Evolutionary conservation across 1,284 basidiomycete species (phyloP), one percentile per base, ranked within the genome.

Genomic region (Boletus austroedulis): DNA sequence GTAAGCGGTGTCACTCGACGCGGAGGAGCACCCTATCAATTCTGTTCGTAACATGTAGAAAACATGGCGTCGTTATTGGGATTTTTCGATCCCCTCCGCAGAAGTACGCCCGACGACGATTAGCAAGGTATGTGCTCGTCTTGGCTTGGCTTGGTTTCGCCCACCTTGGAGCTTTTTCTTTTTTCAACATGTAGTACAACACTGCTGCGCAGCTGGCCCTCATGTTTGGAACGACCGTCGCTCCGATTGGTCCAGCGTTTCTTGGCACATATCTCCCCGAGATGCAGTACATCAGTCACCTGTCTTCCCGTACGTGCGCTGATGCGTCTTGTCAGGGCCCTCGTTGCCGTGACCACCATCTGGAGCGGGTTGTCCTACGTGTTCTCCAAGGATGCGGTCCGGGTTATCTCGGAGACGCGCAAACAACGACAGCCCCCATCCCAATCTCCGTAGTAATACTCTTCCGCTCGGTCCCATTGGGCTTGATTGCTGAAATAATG

Each of bases 301-400:
- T 45, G 38, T n/a, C n/a, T n/a, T 24, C 32, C 31, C 14, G 6
- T 56, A 19, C 48, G 5, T n/a, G 19, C 31, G 21, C 51, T 62
- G 21, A 71, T 49, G 24, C 29, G 1, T 34, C 31, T 53, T 36
- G 36, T 8, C 56, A 97, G 95, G 72, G 90, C 83, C 82, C 79
- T 88, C 2, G 94, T 97, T 0, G 94, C 89, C 0, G 82, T 82
- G 3, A 98, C 96, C 5, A 98, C 96, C 1, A 78, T 98, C 29
- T 93, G 89, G 87, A 96, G 94, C 64, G 96, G 96, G 2, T 66
- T 95, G 50, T 94, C 93, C 26, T 98, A 98, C 68, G 68, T 96
- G 2, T 91, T 92, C 64, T 83, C 83, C 11, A 85, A 84, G 62
- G 77, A 87, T 55, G 89, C 87, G 0, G 85, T 92, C 51, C 84